These are phyloP conservation scores for Hippophae rhamnoides DNA, from an alignment of 306 rosid genomes.

Conservation along the genomic window DNA sequence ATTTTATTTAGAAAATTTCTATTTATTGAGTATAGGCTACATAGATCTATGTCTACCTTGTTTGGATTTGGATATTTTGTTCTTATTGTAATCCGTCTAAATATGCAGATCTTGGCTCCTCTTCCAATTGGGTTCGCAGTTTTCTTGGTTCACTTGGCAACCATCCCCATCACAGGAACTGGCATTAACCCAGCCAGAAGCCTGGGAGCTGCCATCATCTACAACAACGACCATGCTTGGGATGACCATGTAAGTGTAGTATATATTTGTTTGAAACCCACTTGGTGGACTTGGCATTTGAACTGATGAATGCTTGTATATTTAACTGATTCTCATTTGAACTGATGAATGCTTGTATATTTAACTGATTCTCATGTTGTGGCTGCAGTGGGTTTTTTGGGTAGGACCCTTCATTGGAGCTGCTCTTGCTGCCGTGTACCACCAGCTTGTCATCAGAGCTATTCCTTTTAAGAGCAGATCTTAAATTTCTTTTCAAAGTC, in stretches of 20 bases:
- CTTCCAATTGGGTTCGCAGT: slow-evolving; percentile 95
- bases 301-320: slow-evolving; percentile 4
- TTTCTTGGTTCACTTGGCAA: slow-evolving; percentile 93
- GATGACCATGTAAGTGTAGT: slow-evolving; percentile 61
- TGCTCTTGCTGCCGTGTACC: slow-evolving; percentile 76
- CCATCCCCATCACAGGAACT: slow-evolving; percentile 89
- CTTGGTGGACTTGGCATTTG: no score
- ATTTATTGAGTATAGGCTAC: no score
- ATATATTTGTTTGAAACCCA: not conserved
- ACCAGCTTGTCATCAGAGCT: slow-evolving; percentile 73
- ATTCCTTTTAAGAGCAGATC: slow-evolving; percentile 69
- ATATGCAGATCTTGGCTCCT: slow-evolving; percentile 76
- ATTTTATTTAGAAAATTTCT: no score
- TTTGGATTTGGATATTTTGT: not conserved
- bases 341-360: slow-evolving; percentile 5
- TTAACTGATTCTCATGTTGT: not conserved
- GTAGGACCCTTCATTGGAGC: slow-evolving; percentile 87
- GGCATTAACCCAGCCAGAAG: slow-evolving; percentile 94
- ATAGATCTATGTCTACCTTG: no score
- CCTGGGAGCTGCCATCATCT: slow-evolving; percentile 86
- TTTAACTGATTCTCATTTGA: not conserved
- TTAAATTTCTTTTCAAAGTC: slow-evolving; percentile 10
- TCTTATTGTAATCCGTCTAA: no score
- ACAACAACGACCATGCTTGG: slow-evolving; percentile 68
- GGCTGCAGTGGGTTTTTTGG: slow-evolving; percentile 87